Evolutionary conservation across 208 protist genomes (phyloP), one percentile per base, ranked within the genome.

Genomic region (Trypanosoma platydactyli): DNA sequence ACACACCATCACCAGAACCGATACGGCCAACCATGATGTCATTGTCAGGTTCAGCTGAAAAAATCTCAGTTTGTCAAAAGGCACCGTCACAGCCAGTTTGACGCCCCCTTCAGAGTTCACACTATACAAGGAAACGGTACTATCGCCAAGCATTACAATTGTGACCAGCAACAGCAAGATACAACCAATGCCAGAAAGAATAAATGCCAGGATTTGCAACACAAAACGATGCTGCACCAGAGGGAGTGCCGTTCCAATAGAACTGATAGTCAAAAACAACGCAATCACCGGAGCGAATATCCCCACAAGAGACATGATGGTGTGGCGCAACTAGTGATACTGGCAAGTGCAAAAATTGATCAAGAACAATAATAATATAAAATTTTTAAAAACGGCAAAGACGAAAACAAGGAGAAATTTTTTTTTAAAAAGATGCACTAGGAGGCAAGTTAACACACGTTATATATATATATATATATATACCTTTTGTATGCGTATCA

Each of bases 1-100:
- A 27, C 65, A 67, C 25, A 76, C 41, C 73, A 86, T 80, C 48
- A 60, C 79, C 27, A 91, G 48, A 27, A 84, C 46, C 6, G 63
- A 56, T 11, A 57, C 6, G 11, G 55, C 24, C 54, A 77, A 70
- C 35, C 71, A 69, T 25, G 67, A 69, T 22, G 73, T 69, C 46
- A 75, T 76, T 2, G 79, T 80, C 42, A 82, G 50, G 65, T 73
- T 68, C 9, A 73, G 1, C 16, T 52, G n/a, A 9, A 70, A 44
- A 68, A 79, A 75, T 0, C 53, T 3, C 20, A 42, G n/a, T 4
- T 48, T 22, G 40, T 60, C 46, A 48, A 68, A 66, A 33, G 62
- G 40, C 15, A 59, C 42, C 7, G 41, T 41, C 55, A 27, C 4
- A 2, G 22, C 20, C 38, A 29, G 6, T 13, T 30, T 54, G 20